These are phyloP conservation scores for Zymoseptoria pseudotritici DNA, from an alignment of 2,329 filamentous ascomycete genomes.

Conservation along the genomic window DNA sequence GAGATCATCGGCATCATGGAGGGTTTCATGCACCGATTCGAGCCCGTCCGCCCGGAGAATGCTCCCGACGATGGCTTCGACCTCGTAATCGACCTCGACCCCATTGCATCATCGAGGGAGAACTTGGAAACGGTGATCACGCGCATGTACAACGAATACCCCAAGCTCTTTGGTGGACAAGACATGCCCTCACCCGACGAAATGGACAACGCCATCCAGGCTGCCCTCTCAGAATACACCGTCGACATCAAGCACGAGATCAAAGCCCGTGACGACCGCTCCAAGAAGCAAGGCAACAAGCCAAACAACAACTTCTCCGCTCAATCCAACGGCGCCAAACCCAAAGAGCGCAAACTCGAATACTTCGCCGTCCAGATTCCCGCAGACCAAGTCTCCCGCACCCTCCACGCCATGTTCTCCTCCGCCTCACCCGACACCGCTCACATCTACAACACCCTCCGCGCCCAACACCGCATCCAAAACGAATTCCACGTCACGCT, in stretches of 20 bases:
- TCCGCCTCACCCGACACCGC: conserved; percentile 46
- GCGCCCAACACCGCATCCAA: conserved; percentile 68
- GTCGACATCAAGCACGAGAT: conserved; percentile 71
- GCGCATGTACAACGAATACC: conserved; percentile 67
- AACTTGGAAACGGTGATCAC: conserved; percentile 77
- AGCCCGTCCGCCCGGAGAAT: conserved; percentile 60
- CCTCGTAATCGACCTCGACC: conserved; percentile 74
- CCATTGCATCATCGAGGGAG: conserved; percentile 64
- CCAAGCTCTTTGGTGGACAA: conserved; percentile 57
- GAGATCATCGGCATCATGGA: conserved; percentile 92
- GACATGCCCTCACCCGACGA: conserved; percentile 63
- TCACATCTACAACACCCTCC: conserved; percentile 69
- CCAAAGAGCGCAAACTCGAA: conserved; percentile 50
- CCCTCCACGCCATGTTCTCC: conserved; percentile 65
- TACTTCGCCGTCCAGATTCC: conserved; percentile 57
- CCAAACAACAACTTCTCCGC: conserved; percentile 19
- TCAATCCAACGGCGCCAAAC: conserved; percentile 33
- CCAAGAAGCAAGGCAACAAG: conserved; percentile 37
- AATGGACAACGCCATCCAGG: conserved; percentile 71
- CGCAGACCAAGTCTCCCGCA: conserved; percentile 42
- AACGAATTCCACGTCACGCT: conserved; percentile 88
- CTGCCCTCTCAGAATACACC: conserved; percentile 67
- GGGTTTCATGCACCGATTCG: conserved; percentile 79
- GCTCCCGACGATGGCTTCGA: conserved; percentile 80
- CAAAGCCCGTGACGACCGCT: conserved; percentile 41